Conservation (phyloP, 768 basidiomycete genomes). For the Podaxis mareebaensis region DNA sequence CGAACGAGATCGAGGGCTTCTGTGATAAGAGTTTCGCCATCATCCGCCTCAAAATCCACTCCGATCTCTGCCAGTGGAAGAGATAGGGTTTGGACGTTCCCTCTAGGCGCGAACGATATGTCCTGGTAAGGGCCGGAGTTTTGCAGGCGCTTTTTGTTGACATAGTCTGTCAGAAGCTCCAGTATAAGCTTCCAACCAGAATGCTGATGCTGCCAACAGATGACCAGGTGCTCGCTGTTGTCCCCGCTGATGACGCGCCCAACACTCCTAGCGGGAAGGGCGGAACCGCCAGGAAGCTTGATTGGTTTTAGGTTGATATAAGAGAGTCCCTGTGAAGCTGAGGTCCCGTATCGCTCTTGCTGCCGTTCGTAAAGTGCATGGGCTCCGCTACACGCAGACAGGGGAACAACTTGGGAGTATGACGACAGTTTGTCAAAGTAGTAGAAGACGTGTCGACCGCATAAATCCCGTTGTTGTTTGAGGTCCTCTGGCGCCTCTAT, state of each 20-base stretch:
- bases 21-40: conserved; percentile 66
- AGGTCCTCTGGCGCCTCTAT: conserved; percentile 38
- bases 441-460: conserved; percentile 70
- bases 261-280: conserved; percentile 62
- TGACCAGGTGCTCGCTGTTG: conserved; percentile 64
- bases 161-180: conserved; percentile 79
- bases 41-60: conserved; percentile 62
- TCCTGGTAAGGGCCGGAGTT: conserved; percentile 47
- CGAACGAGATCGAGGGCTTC: conserved; percentile 80
- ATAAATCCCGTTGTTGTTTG: conserved; percentile 42
- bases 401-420: conserved; percentile 73
- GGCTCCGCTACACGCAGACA: conserved; percentile 59
- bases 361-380: conserved; percentile 74
- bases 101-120: conserved; percentile 52
- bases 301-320: conserved; percentile 70
- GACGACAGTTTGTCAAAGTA: conserved; percentile 74
- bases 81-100: conserved; percentile 40
- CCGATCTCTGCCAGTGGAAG: conserved; percentile 52
- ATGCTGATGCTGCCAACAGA: conserved; percentile 80
- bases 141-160: conserved; percentile 53
- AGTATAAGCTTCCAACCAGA: conserved; percentile 86
- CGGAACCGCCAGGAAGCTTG: conserved; percentile 74
- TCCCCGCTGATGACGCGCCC: conserved; percentile 77
- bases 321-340: conserved; percentile 45
- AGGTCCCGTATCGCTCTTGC: conserved; percentile 56